A percentile compares a stretch with the other conserved stretches of the same genome.
These are phyloP conservation scores for Fusarium coicis DNA, from an alignment of 2,329 filamentous ascomycete species.

Conservation along the genomic window DNA sequence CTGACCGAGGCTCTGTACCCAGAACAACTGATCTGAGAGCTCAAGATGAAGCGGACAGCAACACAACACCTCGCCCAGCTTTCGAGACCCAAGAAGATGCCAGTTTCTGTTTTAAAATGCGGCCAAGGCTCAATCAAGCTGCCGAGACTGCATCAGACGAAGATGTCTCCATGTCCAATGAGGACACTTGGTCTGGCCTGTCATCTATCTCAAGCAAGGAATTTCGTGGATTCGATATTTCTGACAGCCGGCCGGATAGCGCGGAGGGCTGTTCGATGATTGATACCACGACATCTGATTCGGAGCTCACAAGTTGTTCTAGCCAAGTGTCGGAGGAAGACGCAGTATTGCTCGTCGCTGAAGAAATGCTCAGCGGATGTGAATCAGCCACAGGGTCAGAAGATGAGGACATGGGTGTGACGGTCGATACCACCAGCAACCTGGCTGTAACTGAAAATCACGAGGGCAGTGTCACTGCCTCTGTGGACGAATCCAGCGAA, in stretches of 20 bases:
- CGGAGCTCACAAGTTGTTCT: neutral
- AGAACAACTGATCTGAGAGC: too few species aligned
- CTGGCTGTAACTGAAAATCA: neutral
- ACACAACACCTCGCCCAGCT: neutral
- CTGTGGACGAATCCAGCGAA: neutral
- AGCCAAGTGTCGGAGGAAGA: neutral
- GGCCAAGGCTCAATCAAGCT: slow-evolving; percentile 1
- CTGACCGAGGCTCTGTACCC: neutral
- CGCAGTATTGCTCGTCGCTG: neutral
- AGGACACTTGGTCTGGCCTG: slow-evolving; percentile 36
- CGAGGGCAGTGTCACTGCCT: neutral
- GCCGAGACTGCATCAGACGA: neutral
- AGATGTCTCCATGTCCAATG: neutral
- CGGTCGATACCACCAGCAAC: neutral
- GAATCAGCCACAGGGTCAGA: neutral
- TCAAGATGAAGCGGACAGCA: neutral
- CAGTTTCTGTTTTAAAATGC: slow-evolving; percentile 49
- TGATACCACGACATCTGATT: neutral
- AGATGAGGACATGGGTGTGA: slow-evolving; percentile 4
- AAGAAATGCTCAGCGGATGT: neutral
- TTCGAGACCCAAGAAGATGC: slow-evolving; percentile 48
- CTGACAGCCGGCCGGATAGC: neutral
- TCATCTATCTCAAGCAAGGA: slow-evolving; percentile 34
- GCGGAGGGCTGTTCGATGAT: neutral
- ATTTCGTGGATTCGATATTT: slow-evolving; percentile 9